A percentile compares a stretch with the other conserved stretches of the same genome.
Conservation (phyloP, 495 filamentous ascomycete genomes). For the Bathelium albidoporum region DNA sequence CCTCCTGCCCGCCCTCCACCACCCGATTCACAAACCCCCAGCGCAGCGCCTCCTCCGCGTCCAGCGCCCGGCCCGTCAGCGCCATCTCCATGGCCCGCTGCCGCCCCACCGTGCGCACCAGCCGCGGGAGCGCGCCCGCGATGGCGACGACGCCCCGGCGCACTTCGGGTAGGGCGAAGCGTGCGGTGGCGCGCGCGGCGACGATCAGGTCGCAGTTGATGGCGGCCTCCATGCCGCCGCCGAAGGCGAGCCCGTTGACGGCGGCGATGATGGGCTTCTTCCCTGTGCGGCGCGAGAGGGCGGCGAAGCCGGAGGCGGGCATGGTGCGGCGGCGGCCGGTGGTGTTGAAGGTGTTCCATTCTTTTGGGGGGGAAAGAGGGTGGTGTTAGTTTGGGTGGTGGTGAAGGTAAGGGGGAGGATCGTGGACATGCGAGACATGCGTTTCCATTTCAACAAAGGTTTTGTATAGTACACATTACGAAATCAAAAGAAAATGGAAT, state of each 20-base stretch:
- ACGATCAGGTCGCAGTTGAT: constrained; percentile 62
- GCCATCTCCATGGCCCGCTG: constrained; percentile 65
- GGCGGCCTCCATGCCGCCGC: constrained; percentile 65
- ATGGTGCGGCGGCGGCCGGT: constrained; percentile 6
- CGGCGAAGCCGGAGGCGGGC: constrained; percentile 24
- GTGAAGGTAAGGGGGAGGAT: background rate
- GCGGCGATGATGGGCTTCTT: constrained; percentile 63
- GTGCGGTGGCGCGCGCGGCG: constrained; percentile 41
- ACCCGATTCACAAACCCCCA: constrained; percentile 66
- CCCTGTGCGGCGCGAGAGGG: constrained; percentile 31
- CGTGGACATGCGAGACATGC: background rate
- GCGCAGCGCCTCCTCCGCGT: constrained; percentile 45
- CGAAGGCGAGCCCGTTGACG: constrained; percentile 64
- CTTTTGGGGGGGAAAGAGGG: background rate
- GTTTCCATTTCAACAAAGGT: no score
- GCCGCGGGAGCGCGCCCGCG: constrained; percentile 59
- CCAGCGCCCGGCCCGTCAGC: constrained; percentile 49
- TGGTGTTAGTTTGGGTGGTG: background rate
- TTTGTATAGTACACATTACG: no score
- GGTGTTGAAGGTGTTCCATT: constrained; percentile 9
- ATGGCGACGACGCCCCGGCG: constrained; percentile 59
- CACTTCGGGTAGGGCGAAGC: constrained; percentile 58
- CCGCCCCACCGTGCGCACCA: constrained; percentile 56
- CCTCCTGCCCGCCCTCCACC: constrained; percentile 35
- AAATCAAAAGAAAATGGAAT: background rate